A percentile compares a stretch with the other conserved stretches of the same genome.
Conservation (phyloP, 2,329 filamentous ascomycete genomes). For the Elsinoe arachidis region DNA sequence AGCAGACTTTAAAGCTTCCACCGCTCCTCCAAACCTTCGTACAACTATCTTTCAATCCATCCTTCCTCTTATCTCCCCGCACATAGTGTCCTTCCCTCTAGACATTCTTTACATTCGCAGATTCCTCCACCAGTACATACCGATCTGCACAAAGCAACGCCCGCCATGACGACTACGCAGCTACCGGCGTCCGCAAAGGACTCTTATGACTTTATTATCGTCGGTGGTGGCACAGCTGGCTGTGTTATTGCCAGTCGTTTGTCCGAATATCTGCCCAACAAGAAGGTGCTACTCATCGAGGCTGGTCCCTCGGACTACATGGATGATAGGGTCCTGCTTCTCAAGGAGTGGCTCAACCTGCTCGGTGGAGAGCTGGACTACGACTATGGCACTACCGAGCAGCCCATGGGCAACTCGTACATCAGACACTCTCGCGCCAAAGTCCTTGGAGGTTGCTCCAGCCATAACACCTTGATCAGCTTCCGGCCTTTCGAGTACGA, state of each 20-base stretch:
- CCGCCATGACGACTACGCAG: constrained; percentile 56
- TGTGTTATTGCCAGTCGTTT: constrained; percentile 75
- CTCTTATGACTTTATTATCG: constrained; percentile 75
- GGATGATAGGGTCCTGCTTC: constrained; percentile 75
- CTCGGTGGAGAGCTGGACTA: constrained; percentile 85
- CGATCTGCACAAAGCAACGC: not conserved
- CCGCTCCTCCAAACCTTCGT: not conserved
- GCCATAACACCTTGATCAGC: constrained; percentile 87
- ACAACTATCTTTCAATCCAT: not conserved
- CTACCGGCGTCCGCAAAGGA: constrained; percentile 56
- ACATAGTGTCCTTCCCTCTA: not conserved
- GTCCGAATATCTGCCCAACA: constrained; percentile 73
- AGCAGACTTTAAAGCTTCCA: constrained; percentile 5
- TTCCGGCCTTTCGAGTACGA: constrained; percentile 89
- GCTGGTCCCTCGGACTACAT: constrained; percentile 82
- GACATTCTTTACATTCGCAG: not conserved
- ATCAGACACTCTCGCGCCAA: constrained; percentile 90
- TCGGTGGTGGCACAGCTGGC: constrained; percentile 77
- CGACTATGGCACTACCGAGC: constrained; percentile 81
- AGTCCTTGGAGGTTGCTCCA: constrained; percentile 85
- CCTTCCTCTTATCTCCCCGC: not conserved
- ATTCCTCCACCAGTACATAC: not conserved
- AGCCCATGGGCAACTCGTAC: constrained; percentile 83
- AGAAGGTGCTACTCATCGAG: constrained; percentile 75
- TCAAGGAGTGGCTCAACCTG: constrained; percentile 78